These are phyloP conservation scores for Fusarium odoratissimum DNA, from an alignment of 2,329 filamentous ascomycete species.

Conservation along the genomic window DNA sequence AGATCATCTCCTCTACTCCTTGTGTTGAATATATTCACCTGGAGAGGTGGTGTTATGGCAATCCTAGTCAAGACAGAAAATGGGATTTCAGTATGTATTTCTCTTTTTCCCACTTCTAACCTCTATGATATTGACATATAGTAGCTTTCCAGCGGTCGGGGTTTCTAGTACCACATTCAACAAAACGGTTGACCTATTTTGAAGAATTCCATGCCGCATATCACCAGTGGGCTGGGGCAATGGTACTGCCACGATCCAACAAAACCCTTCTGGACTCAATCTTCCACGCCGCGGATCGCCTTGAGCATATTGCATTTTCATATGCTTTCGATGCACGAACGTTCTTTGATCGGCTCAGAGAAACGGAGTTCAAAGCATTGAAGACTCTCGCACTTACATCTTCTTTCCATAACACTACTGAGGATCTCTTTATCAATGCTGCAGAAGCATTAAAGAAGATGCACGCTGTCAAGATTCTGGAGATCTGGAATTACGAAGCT, in stretches of 20 bases:
- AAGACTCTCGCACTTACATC: neutral
- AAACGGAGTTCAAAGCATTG: neutral
- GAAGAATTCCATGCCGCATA: neutral
- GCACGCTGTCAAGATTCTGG: neutral
- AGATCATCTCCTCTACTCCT: neutral
- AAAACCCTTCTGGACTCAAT: neutral
- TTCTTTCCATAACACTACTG: neutral
- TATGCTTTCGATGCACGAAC: neutral
- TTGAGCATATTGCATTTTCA: neutral
- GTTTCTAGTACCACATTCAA: rapidly evolving
- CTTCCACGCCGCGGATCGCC: neutral
- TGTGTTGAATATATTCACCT: slow-evolving; percentile 15
- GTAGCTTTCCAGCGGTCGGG: rapidly evolving
- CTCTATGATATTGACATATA: rapidly evolving
- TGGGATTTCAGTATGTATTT: neutral
- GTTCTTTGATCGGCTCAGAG: rapidly evolving
- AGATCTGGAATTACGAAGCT: neutral
- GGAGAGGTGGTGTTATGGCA: slow-evolving; percentile 23
- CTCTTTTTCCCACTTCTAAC: rapidly evolving
- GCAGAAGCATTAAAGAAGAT: neutral
- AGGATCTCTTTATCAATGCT: neutral
- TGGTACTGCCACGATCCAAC: neutral
- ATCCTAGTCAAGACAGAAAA: rapidly evolving
- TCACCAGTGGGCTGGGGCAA: rapidly evolving
- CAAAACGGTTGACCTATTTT: neutral